Evolutionary conservation across 352 stramenopile genomes (phyloP), one percentile per base, ranked within the genome.

Genomic region (Globisporangium nodosum): DNA sequence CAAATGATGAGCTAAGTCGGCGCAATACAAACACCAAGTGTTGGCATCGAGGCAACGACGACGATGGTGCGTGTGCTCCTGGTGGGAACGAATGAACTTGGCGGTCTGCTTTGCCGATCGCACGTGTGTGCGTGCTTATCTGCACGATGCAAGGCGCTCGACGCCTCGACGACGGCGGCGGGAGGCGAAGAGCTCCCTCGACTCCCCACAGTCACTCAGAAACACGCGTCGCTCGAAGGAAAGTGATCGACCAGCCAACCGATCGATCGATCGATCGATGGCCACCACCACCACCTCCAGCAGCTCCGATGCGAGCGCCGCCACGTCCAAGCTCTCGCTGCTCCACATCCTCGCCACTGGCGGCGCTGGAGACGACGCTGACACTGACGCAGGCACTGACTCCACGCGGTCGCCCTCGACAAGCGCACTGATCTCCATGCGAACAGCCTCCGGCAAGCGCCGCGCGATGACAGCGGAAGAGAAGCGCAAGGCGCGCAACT

Each of bases 261-360:
- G 6, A 24, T 27, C 43, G 5, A 11, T 13, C 43, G 5, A 24
- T 0, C 2, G 11, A 5, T 3, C 18, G 15, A 27, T 27, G 18
- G 42, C 18, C 42, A 27, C 43, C 18, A 11, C 43, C 5, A 9
- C 6, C 61, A 74, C 67, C 55, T 59, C 68, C 21, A 67, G 70
- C 33, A 66, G 67, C 47, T 74, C 91, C 46, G 75, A 83, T 54
- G 68, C 78, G 3, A 59, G 53, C 49, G 81, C 90, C 67, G 43
- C 20, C n/a, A 11, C n/a, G 4, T 48, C 43, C 43, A 48, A 48
- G 5, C 18, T 48, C 16, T 48, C 43, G 43, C 43, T 48, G 16
- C 20, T 48, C 3, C 43, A 48, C 5, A 48, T 48, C 6, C 43
- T 48, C 43, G 43, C 43, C 5, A 18, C 9, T 12, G 18, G 16